Evolutionary conservation across 169 alveolate genomes (phyloP).

Genomic region (Pseudocohnilembus persalinus): DNA sequence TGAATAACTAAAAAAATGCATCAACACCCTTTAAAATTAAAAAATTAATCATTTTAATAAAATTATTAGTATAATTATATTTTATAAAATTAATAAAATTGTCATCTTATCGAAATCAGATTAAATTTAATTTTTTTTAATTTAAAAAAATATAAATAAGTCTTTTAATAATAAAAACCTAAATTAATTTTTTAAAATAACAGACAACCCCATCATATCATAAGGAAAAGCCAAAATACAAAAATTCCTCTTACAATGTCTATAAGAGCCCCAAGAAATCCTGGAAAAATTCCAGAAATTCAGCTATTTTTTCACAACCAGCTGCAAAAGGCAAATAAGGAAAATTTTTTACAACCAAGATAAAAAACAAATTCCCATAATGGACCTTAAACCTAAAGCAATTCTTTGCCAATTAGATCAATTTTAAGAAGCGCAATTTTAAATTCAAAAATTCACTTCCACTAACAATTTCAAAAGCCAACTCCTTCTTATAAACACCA

Average conservation of each 20-base stretch:
- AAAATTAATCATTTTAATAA: no score
- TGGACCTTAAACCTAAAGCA: conserved; percentile 24
- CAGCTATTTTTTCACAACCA: not conserved
- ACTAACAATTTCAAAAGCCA: conserved; percentile 27
- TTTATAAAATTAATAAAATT: no score
- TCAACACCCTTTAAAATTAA: no score
- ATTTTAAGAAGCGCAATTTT: conserved; percentile 14
- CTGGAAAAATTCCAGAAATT: not conserved
- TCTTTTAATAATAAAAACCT: no score
- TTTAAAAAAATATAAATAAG: no score
- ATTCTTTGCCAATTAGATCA: conserved; percentile 17
- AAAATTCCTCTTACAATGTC: not conserved
- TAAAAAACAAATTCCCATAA: conserved; percentile 19
- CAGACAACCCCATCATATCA: no score
- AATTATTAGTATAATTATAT: no score
- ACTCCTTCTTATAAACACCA: conserved; percentile 37
- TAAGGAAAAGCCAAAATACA: no score
- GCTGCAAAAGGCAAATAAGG: not conserved
- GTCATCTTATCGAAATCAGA: no score
- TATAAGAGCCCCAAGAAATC: not conserved
- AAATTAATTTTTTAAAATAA: no score
- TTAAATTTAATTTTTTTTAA: no score
- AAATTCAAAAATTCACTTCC: conserved; percentile 26
- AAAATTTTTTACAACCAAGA: conserved; percentile 44
- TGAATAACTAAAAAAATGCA: no score